phyloP scores from a whole-genome alignment of 352 stramenopile genomes.

The Pythium scleroteichum region DNA sequence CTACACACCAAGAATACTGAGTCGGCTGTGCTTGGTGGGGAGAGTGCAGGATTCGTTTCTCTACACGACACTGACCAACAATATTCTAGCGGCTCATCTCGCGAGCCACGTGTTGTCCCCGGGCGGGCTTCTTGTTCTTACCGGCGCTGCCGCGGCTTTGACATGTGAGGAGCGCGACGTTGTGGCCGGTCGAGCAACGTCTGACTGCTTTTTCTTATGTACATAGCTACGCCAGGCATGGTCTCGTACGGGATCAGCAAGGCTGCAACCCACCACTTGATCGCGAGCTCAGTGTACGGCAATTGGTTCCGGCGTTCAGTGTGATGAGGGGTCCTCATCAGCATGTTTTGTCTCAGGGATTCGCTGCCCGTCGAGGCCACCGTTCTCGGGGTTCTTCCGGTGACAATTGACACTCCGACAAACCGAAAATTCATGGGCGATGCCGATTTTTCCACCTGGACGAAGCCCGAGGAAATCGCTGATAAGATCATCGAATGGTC shows the following conservation, averaged over 20 bases:
- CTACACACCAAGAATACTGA: conserved; percentile 85
- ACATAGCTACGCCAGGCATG: conserved; percentile 68
- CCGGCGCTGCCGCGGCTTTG: conserved; percentile 76
- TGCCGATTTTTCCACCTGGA: conserved; percentile 85
- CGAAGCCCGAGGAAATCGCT: conserved; percentile 73
- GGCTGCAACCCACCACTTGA: conserved; percentile 86
- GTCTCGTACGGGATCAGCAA: conserved; percentile 90
- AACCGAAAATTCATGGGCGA: conserved; percentile 88
- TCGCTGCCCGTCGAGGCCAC: conserved; percentile 55
- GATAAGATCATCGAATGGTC: conserved; percentile 80
- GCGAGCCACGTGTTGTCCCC: conserved; percentile 63
- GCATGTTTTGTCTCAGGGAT: conserved; percentile 29
- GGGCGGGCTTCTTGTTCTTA: conserved; percentile 79
- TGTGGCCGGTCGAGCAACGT: too few species aligned
- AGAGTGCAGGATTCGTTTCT: too few species aligned
- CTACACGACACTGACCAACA: too few species aligned
- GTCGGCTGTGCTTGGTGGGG: conserved; percentile 68
- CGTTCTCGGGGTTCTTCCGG: conserved; percentile 68
- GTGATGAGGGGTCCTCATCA: not conserved
- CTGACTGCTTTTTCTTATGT: not conserved
- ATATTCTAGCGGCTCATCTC: conserved; percentile 83
- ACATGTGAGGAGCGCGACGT: conserved; percentile 51
- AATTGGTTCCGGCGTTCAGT: too few species aligned
- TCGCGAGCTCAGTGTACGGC: conserved; percentile 83
- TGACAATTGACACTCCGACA: conserved; percentile 87